Percentiles rank a stretch among this genome's conserved stretches.
Conservation (phyloP, 768 basidiomycete genomes). For the Candolleomyces eurysporus region DNA sequence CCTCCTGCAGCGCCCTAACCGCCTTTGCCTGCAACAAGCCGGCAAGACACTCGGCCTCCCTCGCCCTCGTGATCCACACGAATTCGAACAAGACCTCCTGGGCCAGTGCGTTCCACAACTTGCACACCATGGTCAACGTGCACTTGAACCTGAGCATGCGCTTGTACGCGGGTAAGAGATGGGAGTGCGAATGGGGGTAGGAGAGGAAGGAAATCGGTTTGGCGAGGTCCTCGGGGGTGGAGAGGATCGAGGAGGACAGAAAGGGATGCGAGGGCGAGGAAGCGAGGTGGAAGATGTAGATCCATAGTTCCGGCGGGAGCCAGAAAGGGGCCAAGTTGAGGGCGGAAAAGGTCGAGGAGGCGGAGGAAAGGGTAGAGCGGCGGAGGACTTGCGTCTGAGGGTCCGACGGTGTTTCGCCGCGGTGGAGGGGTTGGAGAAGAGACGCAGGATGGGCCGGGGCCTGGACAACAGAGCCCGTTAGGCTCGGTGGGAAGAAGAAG, state of each 20-base stretch:
- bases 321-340: too few species aligned
- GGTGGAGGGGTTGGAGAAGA: too few species aligned
- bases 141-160: constrained; percentile 47
- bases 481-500: too few species aligned
- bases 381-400: too few species aligned
- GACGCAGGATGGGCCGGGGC: too few species aligned
- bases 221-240: constrained; percentile 19
- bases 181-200: constrained; percentile 34
- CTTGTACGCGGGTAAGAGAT: constrained; percentile 41
- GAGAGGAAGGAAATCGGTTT: constrained; percentile 53
- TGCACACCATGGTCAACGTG: constrained; percentile 51
- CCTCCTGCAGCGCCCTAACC: background rate
- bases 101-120: constrained; percentile 51
- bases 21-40: constrained; percentile 20
- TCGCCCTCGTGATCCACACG: constrained; percentile 62
- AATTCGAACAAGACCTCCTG: constrained; percentile 64
- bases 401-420: too few species aligned
- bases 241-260: constrained; percentile 12
- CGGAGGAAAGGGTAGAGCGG: too few species aligned
- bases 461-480: too few species aligned
- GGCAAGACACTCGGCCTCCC: constrained; percentile 23
- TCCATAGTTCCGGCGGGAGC: constrained; percentile 66
- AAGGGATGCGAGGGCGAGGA: constrained; percentile 24
- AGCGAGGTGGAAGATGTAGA: constrained; percentile 60
- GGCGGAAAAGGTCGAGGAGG: too few species aligned